These are phyloP conservation scores for Malus hybrid DNA, from an alignment of 331 rosid genomes.

Conservation along the genomic window DNA sequence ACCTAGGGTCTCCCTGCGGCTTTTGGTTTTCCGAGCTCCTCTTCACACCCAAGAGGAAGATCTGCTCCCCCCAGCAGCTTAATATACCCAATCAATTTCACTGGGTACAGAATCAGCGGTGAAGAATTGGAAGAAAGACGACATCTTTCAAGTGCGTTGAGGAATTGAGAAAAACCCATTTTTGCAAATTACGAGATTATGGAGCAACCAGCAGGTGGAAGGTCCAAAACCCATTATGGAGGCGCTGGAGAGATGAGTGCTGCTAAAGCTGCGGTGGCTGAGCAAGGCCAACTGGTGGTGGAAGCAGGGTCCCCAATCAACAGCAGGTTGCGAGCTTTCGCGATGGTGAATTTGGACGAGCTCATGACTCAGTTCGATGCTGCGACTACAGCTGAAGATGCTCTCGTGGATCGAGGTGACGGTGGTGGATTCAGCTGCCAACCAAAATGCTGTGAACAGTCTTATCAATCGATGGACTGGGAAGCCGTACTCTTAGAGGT, in stretches of 20 bases:
- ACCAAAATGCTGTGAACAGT: too few species aligned
- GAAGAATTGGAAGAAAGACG: too few species aligned
- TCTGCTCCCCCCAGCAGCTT: neutral
- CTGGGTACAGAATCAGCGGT: neutral
- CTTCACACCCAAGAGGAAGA: neutral
- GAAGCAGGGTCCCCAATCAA: slow-evolving; percentile 44
- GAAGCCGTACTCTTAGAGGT: too few species aligned
- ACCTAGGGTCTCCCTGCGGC: too few species aligned
- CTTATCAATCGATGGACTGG: too few species aligned
- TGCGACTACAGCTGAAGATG: neutral
- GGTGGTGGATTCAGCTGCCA: neutral
- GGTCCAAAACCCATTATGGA: slow-evolving; percentile 9
- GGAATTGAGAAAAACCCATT: neutral
- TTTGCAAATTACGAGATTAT: neutral
- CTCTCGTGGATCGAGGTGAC: neutral
- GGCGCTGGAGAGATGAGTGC: neutral
- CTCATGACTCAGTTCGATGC: slow-evolving; percentile 19
- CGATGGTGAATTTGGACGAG: slow-evolving; percentile 34
- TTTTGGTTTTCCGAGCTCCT: neutral
- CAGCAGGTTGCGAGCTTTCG: slow-evolving; percentile 32
- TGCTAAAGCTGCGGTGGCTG: neutral
- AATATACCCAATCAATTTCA: neutral
- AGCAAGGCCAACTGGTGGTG: slow-evolving; percentile 25
- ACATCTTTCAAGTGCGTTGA: too few species aligned
- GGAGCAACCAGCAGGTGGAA: slow-evolving; percentile 7